phyloP scores from a whole-genome alignment of 2,329 filamentous ascomycete genomes.

The Thielaviopsis ethacetica region DNA sequence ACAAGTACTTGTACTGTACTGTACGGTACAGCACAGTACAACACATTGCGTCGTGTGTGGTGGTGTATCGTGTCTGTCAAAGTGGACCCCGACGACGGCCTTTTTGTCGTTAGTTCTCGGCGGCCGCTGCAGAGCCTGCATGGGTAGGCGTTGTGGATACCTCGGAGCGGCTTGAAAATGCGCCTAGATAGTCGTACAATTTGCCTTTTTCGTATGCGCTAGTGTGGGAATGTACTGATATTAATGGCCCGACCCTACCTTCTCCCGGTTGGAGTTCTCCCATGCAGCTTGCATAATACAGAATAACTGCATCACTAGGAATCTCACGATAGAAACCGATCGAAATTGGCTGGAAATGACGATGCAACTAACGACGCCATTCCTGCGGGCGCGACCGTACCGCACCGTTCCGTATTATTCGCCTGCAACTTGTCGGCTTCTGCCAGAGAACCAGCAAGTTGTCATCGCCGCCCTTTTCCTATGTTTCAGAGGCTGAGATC shows the following conservation, averaged over 20 bases:
- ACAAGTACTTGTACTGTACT: too few relatives aligned
- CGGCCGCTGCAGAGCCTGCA: not conserved
- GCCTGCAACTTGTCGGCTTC: not conserved
- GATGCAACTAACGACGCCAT: not conserved
- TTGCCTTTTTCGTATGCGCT: not conserved
- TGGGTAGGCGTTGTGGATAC: not conserved
- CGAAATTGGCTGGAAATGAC: not conserved
- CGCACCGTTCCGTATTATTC: not conserved
- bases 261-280: not conserved
- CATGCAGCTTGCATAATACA: not conserved
- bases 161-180: not conserved
- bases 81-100: not conserved
- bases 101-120: not conserved
- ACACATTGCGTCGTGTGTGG: not conserved
- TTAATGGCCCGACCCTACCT: not conserved
- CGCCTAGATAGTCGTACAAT: not conserved
- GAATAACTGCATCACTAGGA: not conserved
- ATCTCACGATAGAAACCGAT: not conserved
- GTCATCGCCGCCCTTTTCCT: not conserved
- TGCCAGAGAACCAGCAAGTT: not conserved
- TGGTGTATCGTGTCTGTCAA: not conserved
- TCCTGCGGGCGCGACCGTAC: not conserved
- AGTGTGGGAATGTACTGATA: not conserved
- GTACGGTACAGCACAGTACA: not conserved
- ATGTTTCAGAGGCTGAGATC: not conserved